These are phyloP conservation scores for Astraeus odoratus DNA, from an alignment of 768 basidiomycete genomes.

Conservation along the genomic window DNA sequence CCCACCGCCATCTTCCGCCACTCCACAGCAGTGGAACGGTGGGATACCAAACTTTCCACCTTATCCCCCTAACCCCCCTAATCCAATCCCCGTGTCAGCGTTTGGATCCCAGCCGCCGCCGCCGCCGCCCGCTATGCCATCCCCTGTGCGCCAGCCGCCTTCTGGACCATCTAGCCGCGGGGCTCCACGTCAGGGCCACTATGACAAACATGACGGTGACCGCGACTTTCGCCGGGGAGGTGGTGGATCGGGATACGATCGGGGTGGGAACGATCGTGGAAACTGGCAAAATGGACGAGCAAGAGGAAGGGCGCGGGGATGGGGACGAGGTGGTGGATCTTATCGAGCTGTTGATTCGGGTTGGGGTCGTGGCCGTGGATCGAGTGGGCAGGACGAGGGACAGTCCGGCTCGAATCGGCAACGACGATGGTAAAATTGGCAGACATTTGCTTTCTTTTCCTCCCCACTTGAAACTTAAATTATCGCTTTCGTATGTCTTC, in stretches of 20 bases:
- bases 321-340: slow-evolving; percentile 24
- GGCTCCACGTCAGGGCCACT: slow-evolving; percentile 20
- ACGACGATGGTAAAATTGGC: slow-evolving; percentile 20
- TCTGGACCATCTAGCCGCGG: slow-evolving; percentile 22
- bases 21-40: slow-evolving; percentile 14
- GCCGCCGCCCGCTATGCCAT: slow-evolving; percentile 11
- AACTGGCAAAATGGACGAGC: slow-evolving; percentile 30
- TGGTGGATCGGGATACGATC: slow-evolving; percentile 26
- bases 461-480: slow-evolving; percentile 13
- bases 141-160: slow-evolving; percentile 22
- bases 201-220: slow-evolving; percentile 21
- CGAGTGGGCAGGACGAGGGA: slow-evolving; percentile 14
- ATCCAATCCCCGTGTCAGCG: neutral
- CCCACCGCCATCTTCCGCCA: slow-evolving; percentile 15
- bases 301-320: slow-evolving; percentile 24
- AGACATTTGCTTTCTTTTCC: neutral
- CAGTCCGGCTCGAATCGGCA: slow-evolving; percentile 18
- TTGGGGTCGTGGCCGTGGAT: slow-evolving; percentile 43
- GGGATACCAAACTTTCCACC: neutral
- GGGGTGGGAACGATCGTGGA: slow-evolving; percentile 28
- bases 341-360: slow-evolving; percentile 47
- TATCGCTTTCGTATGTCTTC: slow-evolving; percentile 15
- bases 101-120: slow-evolving; percentile 1
- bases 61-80: neutral
- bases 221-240: slow-evolving; percentile 18